Base-by-base conservation (phyloP, 768 basidiomycete genomes). In the Candolleomyces efflorescens region DNA sequence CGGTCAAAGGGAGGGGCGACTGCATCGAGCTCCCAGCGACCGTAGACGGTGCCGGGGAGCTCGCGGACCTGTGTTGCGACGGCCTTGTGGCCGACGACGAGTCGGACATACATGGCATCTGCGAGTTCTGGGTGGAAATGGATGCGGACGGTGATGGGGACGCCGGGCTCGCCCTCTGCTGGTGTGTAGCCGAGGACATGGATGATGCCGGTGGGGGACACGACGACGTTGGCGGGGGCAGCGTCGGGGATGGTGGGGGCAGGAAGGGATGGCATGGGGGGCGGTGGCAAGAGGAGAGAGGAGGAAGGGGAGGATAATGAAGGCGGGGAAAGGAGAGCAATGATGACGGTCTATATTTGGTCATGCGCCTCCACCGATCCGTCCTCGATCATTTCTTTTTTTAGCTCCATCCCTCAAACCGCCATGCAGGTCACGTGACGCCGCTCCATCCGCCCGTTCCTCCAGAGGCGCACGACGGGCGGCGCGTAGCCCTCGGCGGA, bases 401-500 rank as follows among this genome's bases (percentile, higher is more conserved):
- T 47, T 51, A 63, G 36, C 53, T 10, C 26, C 54, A 23, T 13
- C 6, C 36, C 50, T 56, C 54, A 59, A 23, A 51, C 51, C 54
- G 55, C 53, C n/a, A 57, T 56, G 39, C 69, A 75, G 26, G 68
- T 72, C 22, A 77, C 72, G 70, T 89, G 87, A 57, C 79, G 74
- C 3, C 78, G 72, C 60, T 76, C 74, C 84, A 85, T 85, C 2
- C 45, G 62, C 57, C 71, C 63, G 68, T 75, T 72, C 22, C 68
- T 71, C 82, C 81, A 87, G 24, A 80, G 64, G 45, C 87, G 79
- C 27, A 82, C 85, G 3, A 90, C 86, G 0, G 88, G 84, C 1
- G 89, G 90, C 7, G 87, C 75, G 66, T 90, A 87, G 0, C 84
- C 85, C 62, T 91, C 88, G 2, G 75, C 73, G 0, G 86, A 86